Evolutionary conservation across 148 eudicot genomes (phyloP).

Genomic region (Vaccinium vitisidaea): DNA sequence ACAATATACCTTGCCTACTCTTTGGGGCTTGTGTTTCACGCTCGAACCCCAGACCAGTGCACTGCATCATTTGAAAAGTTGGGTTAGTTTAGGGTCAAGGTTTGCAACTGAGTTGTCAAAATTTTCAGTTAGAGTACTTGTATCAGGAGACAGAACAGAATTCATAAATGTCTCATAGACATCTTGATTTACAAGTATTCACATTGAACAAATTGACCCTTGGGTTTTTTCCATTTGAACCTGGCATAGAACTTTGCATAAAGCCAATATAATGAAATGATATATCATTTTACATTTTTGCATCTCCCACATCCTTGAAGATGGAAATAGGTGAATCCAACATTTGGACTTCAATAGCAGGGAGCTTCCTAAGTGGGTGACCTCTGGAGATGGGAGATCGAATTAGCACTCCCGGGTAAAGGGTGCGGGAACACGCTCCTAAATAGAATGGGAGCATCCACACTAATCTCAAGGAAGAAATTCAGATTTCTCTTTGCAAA

Average conservation of each 20-base stretch:
- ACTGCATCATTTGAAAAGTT: conserved; percentile 35
- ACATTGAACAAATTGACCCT: background rate
- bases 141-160: background rate
- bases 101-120: background rate
- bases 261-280: background rate
- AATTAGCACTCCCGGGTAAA: too few relatives aligned
- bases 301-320: background rate
- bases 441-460: too few relatives aligned
- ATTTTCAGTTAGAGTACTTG: background rate
- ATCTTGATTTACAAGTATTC: background rate
- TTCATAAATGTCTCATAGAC: background rate
- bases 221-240: background rate
- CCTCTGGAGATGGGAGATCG: too few relatives aligned
- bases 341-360: too few relatives aligned
- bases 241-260: background rate
- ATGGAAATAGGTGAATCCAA: background rate
- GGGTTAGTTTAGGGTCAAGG: background rate
- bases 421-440: too few relatives aligned
- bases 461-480: too few relatives aligned
- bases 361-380: too few relatives aligned
- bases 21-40: conserved; percentile 92
- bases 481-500: too few relatives aligned
- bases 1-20: conserved; percentile 79
- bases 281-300: background rate
- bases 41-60: conserved; percentile 98